phyloP scores from a whole-genome alignment of 106 monocot species.

The Apostasia ramifera region DNA sequence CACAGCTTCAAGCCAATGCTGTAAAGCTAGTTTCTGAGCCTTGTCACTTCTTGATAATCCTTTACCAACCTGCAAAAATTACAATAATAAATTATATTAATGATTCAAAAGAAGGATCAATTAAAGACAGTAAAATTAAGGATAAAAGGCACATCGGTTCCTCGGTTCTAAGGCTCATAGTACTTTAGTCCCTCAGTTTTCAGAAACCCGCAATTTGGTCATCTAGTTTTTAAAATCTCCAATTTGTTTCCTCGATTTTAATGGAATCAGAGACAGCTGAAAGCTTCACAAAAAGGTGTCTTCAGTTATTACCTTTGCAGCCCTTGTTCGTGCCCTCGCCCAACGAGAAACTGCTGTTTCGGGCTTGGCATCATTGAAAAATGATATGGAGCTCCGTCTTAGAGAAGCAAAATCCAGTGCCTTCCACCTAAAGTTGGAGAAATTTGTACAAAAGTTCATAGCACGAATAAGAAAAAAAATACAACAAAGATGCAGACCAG shows the following conservation, averaged over 20 bases:
- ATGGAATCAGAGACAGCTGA: too few relatives aligned
- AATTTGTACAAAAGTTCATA: neutral
- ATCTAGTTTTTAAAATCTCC: too few relatives aligned
- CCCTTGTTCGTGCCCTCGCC: conserved; percentile 43
- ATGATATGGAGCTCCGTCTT: conserved; percentile 36
- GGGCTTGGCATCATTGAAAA: conserved; percentile 24
- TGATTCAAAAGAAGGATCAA: neutral
- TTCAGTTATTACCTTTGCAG: conserved; percentile 33
- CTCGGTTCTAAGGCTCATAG: too few relatives aligned
- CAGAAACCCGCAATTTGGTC: too few relatives aligned
- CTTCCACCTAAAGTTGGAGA: conserved; percentile 34
- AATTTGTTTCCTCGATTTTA: too few relatives aligned
- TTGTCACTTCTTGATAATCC: conserved; percentile 38
- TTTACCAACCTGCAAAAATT: conserved; percentile 24
- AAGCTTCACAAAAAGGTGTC: neutral
- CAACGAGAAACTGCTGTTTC: conserved; percentile 38
- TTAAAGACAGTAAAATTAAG: neutral
- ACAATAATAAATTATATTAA: neutral
- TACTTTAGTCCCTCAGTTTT: too few relatives aligned
- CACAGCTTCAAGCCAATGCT: conserved; percentile 46
- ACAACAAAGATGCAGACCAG: neutral
- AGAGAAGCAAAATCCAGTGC: conserved; percentile 41
- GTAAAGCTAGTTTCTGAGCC: conserved; percentile 37
- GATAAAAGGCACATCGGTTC: too few relatives aligned
- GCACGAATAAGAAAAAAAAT: neutral